Evolutionary conservation across 1,284 basidiomycete species (phyloP), one percentile per base, ranked within the genome.

Genomic region (Abortiporus biennis): DNA sequence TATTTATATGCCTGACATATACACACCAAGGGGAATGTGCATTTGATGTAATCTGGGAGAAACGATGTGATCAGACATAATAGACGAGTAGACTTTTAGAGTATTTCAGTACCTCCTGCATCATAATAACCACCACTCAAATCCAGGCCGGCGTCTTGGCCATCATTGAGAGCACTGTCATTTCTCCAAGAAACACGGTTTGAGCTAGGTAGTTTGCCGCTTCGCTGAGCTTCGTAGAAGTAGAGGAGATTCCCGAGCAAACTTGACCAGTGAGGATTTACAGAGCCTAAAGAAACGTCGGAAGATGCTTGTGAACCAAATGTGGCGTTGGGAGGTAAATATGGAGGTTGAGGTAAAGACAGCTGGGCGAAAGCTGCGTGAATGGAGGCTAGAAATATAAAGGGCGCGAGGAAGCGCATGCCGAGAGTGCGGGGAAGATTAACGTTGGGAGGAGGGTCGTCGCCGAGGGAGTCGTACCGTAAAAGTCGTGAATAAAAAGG

Each of bases 181-280:
- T 96, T 95, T 39, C 93, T 72, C 93, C 93, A 96, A 12, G 71
- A 55, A 0, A 95, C 89, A 19, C 92, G 75, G 50, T 89, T 89
- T 4, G 69, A 71, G 9, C 62, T 54, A 0, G 85, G 78, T 4
- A 95, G 71, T 36, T 69, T 71, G 11, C 92, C 92, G 45, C 86
- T 88, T 31, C 92, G 72, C 56, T 96, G 92, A 1, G 82, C 91
- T 49, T 96, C 92, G 58, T 94, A 96, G 62, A 94, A 95, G 58
- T 80, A 95, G 16, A 96, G 61, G 24, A 85, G 62, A 59, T 87
- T 80, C 11, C 90, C 91, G 0, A 95, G 73, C 1, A 94, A 64
- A 27, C 71, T 80, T 1, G 78, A 72, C 88, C 92, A 95, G 57
- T 93, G 88, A 2, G 74, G 53, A 57, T 92, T 91, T 12, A 85